Conservation (phyloP, 345 rosid genomes). For the Corchorus olitorius region DNA sequence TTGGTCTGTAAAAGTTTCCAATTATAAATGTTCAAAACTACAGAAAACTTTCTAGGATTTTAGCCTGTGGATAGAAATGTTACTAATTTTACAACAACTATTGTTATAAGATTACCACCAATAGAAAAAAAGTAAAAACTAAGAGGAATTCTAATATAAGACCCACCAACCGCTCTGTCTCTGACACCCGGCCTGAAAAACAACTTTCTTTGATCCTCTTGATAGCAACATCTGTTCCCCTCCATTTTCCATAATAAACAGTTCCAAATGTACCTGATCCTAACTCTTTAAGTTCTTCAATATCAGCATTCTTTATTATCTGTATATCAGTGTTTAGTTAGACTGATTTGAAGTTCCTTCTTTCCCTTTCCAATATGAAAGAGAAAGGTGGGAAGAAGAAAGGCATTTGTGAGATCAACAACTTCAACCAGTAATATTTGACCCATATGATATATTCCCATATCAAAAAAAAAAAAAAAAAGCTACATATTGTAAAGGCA, state of each 20-base stretch:
- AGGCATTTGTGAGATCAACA: background rate
- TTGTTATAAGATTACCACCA: background rate
- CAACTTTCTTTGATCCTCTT: constrained; percentile 88
- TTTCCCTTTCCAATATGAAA: background rate
- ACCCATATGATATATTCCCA: background rate
- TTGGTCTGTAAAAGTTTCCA: constrained; percentile 45
- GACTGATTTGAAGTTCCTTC: constrained; percentile 1
- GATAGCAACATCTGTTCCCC: constrained; percentile 96
- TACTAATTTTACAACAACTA: background rate
- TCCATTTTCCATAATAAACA: constrained; percentile 90
- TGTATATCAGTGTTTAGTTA: constrained; percentile 28
- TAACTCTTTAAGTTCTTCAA: constrained; percentile 81
- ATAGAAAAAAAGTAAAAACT: background rate
- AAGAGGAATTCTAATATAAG: constrained; percentile 6
- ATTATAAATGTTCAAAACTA: constrained; percentile 8
- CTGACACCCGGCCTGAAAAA: constrained; percentile 74
- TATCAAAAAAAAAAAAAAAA: background rate
- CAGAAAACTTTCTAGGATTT: background rate
- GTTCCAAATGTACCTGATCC: constrained; percentile 97
- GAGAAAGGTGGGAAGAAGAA: background rate
- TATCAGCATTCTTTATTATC: constrained; percentile 75
- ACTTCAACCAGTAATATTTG: background rate
- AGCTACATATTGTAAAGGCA: background rate
- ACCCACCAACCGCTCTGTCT: constrained; percentile 81
- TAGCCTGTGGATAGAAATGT: background rate